Conservation (phyloP, 2,329 filamentous ascomycete genomes). For the Colletotrichum viniferum region DNA sequence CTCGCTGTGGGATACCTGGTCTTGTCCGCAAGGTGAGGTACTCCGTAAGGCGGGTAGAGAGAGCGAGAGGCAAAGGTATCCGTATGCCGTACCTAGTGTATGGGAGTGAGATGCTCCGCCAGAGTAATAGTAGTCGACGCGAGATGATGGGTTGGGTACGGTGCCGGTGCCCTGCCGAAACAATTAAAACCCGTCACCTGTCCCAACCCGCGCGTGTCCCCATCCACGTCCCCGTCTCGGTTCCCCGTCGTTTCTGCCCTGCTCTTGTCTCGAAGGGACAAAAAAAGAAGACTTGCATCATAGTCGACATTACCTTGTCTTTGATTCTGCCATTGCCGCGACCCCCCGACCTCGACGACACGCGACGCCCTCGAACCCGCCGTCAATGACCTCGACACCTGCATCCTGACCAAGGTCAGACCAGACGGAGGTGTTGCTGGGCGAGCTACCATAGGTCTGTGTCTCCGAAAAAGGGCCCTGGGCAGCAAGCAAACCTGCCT, state of each 20-base stretch:
- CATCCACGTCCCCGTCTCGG: neutral
- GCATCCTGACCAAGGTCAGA: constrained; percentile 7
- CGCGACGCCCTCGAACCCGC: neutral
- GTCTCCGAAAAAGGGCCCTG: constrained; percentile 6
- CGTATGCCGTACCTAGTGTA: neutral
- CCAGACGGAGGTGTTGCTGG: constrained; percentile 25
- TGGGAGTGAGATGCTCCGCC: constrained; percentile 5
- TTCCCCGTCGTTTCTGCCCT: constrained; percentile 2
- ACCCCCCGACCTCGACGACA: neutral
- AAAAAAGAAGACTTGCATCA: neutral
- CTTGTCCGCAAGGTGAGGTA: neutral
- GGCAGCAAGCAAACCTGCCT: constrained; percentile 1
- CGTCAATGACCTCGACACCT: constrained; percentile 15
- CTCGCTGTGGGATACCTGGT: neutral
- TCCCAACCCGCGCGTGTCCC: constrained; percentile 4
- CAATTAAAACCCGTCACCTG: constrained; percentile 21
- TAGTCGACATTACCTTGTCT: neutral
- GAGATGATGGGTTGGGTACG: constrained; percentile 18
- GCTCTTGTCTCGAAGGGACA: neutral
- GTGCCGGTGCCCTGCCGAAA: constrained; percentile 16
- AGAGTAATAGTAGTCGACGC: neutral
- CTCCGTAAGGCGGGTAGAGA: neutral
- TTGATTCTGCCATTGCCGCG: neutral
- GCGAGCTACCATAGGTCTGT: constrained; percentile 46
- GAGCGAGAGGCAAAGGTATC: neutral